Base-by-base conservation (phyloP, 768 basidiomycete genomes). In the Russula vinacea region DNA sequence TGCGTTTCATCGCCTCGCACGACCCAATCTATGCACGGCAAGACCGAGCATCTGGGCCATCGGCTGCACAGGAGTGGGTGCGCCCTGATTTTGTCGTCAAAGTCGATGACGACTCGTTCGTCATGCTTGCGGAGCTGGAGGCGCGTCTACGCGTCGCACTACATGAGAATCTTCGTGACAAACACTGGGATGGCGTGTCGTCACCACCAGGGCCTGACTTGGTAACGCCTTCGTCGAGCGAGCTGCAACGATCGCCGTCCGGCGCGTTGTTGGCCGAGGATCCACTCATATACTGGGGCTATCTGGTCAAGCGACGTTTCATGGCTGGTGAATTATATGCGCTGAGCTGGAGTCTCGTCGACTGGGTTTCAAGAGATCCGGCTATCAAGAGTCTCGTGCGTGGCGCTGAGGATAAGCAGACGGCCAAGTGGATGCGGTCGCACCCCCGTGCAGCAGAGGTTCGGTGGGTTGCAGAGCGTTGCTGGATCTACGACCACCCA, bases 401-500 rank as follows among this genome's bases (percentile, higher is more conserved):
- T 59, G 95, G 95, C 13, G 88, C 90, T 0, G 95, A 98, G 79
- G 95, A 98, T 76, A 94, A 97, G 74, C 88, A 92, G 69, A 90
- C 90, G 6, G 86, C 93, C 9, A 90, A 86, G 67, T 98, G 95
- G 95, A 93, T 98, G 85, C 80, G 82, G 22, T 71, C 86, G 58
- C 95, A 97, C 76, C 94, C 95, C 0, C 83, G 81, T 50, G 84
- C 89, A 16, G 76, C 81, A 32, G 83, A 89, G 68, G 84, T 99
- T 45, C 84, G 92, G 50, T 98, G 96, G 95, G 81, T 82, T 37
- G 88, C 90, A 69, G 95, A 99, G 72, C 84, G 88, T 32, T 98
- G 96, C 75, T 96, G 93, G 92, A 92, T 99, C 68, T 98, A 99
- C 75, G 95, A 99, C 73, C 96, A 98, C 76, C 96, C 96, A 2